These are phyloP conservation scores for Batrachochytrium dendrobatidis DNA, from an alignment of 371 early-diverging fungal genomes.

Conservation along the genomic window DNA sequence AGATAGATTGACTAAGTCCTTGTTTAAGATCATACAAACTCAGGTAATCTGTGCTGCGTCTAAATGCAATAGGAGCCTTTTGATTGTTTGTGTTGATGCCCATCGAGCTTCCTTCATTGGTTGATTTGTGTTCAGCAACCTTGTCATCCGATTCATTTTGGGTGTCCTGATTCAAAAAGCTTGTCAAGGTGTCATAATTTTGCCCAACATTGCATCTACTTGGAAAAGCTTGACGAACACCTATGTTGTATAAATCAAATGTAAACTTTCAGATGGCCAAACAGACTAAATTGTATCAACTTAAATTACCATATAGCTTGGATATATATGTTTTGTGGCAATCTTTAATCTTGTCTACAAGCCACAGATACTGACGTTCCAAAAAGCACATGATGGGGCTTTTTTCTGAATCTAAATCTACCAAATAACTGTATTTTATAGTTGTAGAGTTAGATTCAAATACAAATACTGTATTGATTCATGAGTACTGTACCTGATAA, in stretches of 20 bases:
- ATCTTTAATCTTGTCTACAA: conserved; percentile 63
- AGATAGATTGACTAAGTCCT: not conserved
- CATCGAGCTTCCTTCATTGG: too few species aligned
- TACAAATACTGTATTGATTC: not conserved
- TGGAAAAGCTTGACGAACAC: too few species aligned
- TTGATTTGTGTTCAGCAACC: too few species aligned
- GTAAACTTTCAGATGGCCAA: too few species aligned
- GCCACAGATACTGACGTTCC: conserved; percentile 82
- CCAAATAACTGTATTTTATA: conserved; percentile 46
- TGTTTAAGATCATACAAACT: conserved; percentile 5
- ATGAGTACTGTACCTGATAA: conserved; percentile 57
- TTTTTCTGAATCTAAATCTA: conserved; percentile 71
- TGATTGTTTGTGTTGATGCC: too few species aligned
- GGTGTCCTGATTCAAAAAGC: too few species aligned
- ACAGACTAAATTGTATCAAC: not conserved
- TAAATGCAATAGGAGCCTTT: too few species aligned
- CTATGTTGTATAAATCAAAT: too few species aligned
- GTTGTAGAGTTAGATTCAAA: not conserved
- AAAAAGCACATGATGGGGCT: conserved; percentile 91
- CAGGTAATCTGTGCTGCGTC: conserved; percentile 11
- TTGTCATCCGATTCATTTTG: too few species aligned
- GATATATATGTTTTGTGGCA: conserved; percentile 48
- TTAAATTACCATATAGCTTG: conserved; percentile 16
- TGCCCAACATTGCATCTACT: too few species aligned
- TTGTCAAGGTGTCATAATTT: too few species aligned